Percentiles rank a stretch among this genome's conserved stretches.
phyloP scores from a whole-genome alignment of 2,329 filamentous ascomycete genomes.

The Coniochaeta hoffmannii region DNA sequence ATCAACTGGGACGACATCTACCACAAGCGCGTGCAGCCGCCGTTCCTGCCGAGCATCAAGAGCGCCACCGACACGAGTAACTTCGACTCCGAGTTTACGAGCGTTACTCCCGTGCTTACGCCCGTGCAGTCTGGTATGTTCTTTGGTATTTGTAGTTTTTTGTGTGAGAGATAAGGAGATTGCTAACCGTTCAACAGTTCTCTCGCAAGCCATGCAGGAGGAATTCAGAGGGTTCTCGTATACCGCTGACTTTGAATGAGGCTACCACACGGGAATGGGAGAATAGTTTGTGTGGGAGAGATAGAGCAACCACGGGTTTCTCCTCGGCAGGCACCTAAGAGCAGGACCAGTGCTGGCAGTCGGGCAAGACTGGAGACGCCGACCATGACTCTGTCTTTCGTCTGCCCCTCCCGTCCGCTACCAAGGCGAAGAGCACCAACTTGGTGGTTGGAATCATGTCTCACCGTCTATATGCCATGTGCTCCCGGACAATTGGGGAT shows the following conservation, averaged over 20 bases:
- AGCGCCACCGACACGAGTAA: constrained; percentile 98
- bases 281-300: background rate
- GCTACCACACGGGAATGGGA: background rate
- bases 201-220: constrained; percentile 98
- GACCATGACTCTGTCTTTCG: too few species aligned
- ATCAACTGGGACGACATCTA: constrained; percentile 99
- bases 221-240: constrained; percentile 99
- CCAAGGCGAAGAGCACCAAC: too few species aligned
- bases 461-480: too few species aligned
- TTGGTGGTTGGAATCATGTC: too few species aligned
- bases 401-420: too few species aligned
- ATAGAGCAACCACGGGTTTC: too few species aligned
- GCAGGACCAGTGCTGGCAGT: background rate
- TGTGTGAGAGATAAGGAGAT: too few species aligned
- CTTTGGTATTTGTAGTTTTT: background rate
- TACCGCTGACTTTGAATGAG: constrained; percentile 75
- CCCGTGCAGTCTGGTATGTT: constrained; percentile 91
- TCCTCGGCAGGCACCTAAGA: too few species aligned
- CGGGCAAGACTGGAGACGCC: too few species aligned
- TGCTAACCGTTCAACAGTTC: constrained; percentile 46
- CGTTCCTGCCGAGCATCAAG: constrained; percentile 85
- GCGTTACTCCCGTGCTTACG: constrained; percentile 92
- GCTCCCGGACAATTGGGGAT: too few species aligned
- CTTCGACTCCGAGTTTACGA: constrained; percentile 97
- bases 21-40: constrained; percentile 82